Evolutionary conservation across 768 basidiomycete genomes (phyloP), one percentile per base, ranked within the genome.

Genomic region (Ramaria sp.): DNA sequence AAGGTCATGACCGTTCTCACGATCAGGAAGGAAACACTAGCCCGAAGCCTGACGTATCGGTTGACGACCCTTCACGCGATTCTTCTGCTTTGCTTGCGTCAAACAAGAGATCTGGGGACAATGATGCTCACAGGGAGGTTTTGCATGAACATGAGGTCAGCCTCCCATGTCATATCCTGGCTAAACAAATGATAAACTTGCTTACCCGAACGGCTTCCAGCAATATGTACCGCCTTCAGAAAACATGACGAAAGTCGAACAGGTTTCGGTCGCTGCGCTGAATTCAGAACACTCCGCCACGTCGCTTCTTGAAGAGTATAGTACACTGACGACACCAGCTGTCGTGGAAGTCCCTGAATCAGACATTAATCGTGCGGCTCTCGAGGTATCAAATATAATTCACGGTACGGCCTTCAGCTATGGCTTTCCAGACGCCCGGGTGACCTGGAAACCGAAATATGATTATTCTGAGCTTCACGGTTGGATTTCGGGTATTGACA

Each of bases 391-490:
- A n/a, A 57, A 57, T 19, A n/a, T 57, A 34, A 57, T 57, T 11
- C 55, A 57, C 17, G 47, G 47, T 15, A 57, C 55, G 17, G 55
- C 55, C 33, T 57, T 57, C 30, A 57, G 27, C n/a, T 57, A 34
- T 30, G 55, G 55, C 17, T 45, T 30, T 37, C 55, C 55, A n/a
- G 55, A 57, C 37, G 55, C 55, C 15, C 46, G 55, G 31, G n/a
- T 27, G 7, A 47, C 47, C 10, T 57, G 55, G 55, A 57, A 57
- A 22, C 55, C 55, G 47, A 57, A 49, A 33, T 57, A 57, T 57
- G 27, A 39, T n/a, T 57, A 33, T 37, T 47, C 45, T 49, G 55
- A 57, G 19, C 3, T 49, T n/a, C 27, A 48, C 30, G 55, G 55
- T 19, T 57, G 55, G 55, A 27, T 30, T 15, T 57, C 34, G 34